Conservation (phyloP, 2,329 filamentous ascomycete species). For the Colletotrichum destructivum region DNA sequence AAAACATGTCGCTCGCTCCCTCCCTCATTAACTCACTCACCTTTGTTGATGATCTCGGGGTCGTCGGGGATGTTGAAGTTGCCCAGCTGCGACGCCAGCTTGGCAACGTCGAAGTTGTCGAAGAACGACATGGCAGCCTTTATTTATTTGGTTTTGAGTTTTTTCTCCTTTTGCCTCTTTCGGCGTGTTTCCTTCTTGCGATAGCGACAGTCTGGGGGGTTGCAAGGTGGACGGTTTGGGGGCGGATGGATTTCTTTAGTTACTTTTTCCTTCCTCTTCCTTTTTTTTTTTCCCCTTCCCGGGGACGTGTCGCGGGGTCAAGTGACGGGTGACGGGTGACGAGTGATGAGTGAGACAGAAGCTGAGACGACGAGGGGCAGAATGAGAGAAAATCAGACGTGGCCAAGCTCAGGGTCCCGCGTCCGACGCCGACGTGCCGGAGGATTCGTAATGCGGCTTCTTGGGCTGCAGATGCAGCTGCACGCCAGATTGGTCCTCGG, state of each 20-base stretch:
- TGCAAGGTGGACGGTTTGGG: too few relatives aligned
- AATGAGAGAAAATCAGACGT: neutral
- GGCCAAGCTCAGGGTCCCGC: neutral
- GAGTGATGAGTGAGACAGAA: conserved; percentile 1
- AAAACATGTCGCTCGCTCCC: neutral
- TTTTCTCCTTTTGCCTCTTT: neutral
- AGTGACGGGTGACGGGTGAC: conserved; percentile 14
- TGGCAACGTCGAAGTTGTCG: conserved; percentile 47
- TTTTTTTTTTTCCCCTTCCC: neutral
- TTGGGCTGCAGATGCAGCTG: conserved; percentile 29
- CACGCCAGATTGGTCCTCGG: conserved; percentile 38
- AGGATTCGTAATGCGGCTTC: conserved; percentile 33
- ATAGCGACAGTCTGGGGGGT: conserved; percentile 27
- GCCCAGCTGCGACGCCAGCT: conserved; percentile 55
- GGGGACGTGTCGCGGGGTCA: conserved; percentile 27
- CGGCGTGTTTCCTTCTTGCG: neutral
- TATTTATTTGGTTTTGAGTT: neutral
- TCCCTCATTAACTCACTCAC: conserved; percentile 23
- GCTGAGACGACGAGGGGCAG: conserved; percentile 15
- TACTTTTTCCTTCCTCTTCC: too few relatives aligned
- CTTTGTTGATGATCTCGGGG: conserved; percentile 52
- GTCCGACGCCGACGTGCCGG: neutral
- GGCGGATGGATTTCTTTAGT: too few relatives aligned
- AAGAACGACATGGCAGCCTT: conserved; percentile 30
- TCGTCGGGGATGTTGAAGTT: conserved; percentile 53